Evolutionary conservation across 2,329 filamentous ascomycete genomes (phyloP), one percentile per base, ranked within the genome.

Genomic region (Dothistroma pini): DNA sequence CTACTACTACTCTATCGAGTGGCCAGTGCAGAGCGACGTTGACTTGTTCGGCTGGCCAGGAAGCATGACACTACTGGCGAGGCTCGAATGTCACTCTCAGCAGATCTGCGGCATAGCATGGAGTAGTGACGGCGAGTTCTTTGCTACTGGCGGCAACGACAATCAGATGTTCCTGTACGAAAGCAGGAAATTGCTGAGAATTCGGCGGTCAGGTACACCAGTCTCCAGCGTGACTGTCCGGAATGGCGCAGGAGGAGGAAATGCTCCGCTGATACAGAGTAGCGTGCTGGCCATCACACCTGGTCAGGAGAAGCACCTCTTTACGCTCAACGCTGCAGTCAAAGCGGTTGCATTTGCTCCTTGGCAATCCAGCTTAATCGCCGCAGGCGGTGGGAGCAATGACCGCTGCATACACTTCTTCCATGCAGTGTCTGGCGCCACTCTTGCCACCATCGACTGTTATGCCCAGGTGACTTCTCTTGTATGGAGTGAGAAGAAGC

Each of bases 311-410:
- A 88, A 84, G 68, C 86, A 96, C 73, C 83, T 83, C 34, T 95
- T 91, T 84, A 75, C 81, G 11, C 91, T 99, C 73, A 86, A 86
- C 29, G 93, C 93, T 0, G 95, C 95, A 2, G 90, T 97, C 67
- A 99, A 99, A 76, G 95, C 95, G 34, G 95, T 97, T 68, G 92
- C 95, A 1, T 97, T 97, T 76, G 96, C 93, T 65, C 93, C 95
- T 0, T 99, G 93, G 93, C 89, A 93, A 59, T 85, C 89, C 25
- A 89, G 89, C 3, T 82, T 99, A 4, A 77, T 99, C 44, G 95
- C 95, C 14, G 96, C 93, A 1, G 92, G 95, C 2, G 93, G 95
- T 44, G 95, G 95, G 25, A 93, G 90, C 51, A 96, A 96, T 70
- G 93, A 99, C 77, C 91, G 91, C 69, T 91, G 91, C 74, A 96